Base-by-base conservation (phyloP, 768 basidiomycete genomes). In the Mycena haematopus region DNA sequence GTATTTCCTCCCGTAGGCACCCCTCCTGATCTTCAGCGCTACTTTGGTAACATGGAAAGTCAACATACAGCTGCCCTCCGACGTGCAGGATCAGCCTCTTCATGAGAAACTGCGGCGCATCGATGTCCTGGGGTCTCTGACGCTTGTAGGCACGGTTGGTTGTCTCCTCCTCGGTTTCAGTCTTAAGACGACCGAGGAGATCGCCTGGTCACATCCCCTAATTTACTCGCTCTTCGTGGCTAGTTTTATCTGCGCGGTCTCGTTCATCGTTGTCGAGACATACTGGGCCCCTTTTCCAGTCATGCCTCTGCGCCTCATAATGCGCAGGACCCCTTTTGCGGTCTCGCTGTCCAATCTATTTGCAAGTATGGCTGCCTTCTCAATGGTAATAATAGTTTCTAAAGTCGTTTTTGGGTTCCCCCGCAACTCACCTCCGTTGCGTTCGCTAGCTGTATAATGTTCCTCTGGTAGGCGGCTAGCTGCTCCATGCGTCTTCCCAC, bases 291-390 rank as follows among this genome's bases (percentile, higher is more conserved):
- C 84, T 4, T 92, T 90, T 73, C 97, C 97, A 17, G 90, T 98
- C 54, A 90, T 99, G 88, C 96, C 96, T 51, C 76, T 97, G 65
- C 84, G 85, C 55, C 77, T 96, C 58, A 83, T 96, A 35, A 84
- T 82, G 33, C 86, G 88, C 70, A 80, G 95, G 57, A 95, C 92
- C 24, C 93, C 93, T 6, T 75, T 95, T 21, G 89, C 91, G 13
- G 87, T 95, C 29, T 91, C 92, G 6, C 60, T 96, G 52, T 84
- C 85, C 49, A 96, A 95, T 75, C 82, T 96, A 45, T 81, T 93
- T 67, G 84, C 82, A 11, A 92, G 90, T 67, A 84, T 92, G 76
- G 81, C 88, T 22, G 87, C 90, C 38, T 95, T 92, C 73, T 93
- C 92, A 1, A 89, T 87, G 86, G 91, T 87, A 73, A 71, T 47